Conservation (phyloP, 768 basidiomycete genomes). For the Amanita polypyramis region DNA sequence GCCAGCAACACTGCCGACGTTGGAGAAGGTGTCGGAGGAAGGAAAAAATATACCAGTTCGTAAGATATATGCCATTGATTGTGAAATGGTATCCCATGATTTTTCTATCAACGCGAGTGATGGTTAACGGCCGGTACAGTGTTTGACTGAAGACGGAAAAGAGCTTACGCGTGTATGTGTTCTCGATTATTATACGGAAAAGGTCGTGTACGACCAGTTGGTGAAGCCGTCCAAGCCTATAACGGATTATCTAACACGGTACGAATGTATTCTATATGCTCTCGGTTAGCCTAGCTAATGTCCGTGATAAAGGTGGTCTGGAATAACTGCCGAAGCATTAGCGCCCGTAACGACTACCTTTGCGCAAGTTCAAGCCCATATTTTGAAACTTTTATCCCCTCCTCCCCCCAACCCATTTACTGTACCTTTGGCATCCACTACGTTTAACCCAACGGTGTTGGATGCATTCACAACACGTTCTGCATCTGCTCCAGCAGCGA, state of each 20-base stretch:
- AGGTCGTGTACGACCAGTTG: conserved; percentile 78
- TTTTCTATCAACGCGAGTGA: neutral
- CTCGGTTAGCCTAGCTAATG: neutral
- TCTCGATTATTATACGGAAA: conserved; percentile 64
- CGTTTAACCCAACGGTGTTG: no score
- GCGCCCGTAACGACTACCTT: conserved; percentile 66
- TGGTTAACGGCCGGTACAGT: conserved; percentile 34
- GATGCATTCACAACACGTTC: no score
- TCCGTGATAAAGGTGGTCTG: conserved; percentile 61
- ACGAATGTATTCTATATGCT: conserved; percentile 10
- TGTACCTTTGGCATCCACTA: no score
- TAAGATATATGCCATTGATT: conserved; percentile 80
- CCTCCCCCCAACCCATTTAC: conserved; percentile 29
- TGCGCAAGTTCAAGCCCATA: conserved; percentile 61
- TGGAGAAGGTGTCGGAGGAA: conserved; percentile 17
- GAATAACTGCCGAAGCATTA: conserved; percentile 75
- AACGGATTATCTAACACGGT: conserved; percentile 89
- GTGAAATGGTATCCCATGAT: conserved; percentile 76
- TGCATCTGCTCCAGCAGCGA: neutral
- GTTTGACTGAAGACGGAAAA: conserved; percentile 81
- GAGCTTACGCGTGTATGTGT: conserved; percentile 81
- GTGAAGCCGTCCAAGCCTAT: conserved; percentile 84
- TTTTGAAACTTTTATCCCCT: conserved; percentile 54
- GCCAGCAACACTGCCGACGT: conserved; percentile 24
- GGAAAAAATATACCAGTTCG: conserved; percentile 22